phyloP scores from a whole-genome alignment of 208 protist species.

The Wallacemonas collosoma region DNA sequence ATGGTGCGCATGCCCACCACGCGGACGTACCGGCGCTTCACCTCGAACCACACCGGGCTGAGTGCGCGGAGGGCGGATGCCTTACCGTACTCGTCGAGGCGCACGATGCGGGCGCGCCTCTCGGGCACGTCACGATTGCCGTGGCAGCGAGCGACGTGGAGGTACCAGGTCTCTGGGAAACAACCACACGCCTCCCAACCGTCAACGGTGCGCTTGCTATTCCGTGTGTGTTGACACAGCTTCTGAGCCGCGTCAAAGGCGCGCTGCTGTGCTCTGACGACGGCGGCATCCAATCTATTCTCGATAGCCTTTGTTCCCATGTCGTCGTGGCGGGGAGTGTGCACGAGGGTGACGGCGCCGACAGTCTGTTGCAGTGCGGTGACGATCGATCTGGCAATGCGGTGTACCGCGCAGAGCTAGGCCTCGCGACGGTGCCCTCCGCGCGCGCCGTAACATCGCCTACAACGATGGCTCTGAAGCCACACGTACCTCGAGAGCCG shows the following conservation, averaged over 20 bases:
- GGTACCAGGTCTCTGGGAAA: not conserved
- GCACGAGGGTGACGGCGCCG: not conserved
- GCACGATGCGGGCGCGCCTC: constrained; percentile 46
- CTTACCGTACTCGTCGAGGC: constrained; percentile 51
- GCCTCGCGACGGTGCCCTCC: not conserved
- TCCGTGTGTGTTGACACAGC: constrained; percentile 11
- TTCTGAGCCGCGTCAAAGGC: constrained; percentile 38
- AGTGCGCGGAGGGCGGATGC: constrained; percentile 14
- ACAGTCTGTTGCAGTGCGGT: not conserved
- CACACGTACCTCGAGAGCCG: no score
- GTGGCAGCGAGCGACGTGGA: constrained; percentile 27
- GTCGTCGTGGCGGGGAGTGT: not conserved
- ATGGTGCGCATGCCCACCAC: not conserved
- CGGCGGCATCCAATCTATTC: constrained; percentile 27
- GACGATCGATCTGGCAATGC: not conserved
- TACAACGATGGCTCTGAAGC: no score
- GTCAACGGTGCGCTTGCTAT: not conserved
- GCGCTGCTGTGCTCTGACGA: constrained; percentile 41
- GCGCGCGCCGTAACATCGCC: no score
- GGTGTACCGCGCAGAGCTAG: not conserved
- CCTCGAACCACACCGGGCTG: not conserved
- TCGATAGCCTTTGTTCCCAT: constrained; percentile 46
- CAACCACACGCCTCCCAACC: not conserved
- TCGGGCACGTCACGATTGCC: constrained; percentile 58
- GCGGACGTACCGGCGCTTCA: not conserved